Conservation (phyloP, 768 basidiomycete genomes). For the Rhizopogon sp. region DNA sequence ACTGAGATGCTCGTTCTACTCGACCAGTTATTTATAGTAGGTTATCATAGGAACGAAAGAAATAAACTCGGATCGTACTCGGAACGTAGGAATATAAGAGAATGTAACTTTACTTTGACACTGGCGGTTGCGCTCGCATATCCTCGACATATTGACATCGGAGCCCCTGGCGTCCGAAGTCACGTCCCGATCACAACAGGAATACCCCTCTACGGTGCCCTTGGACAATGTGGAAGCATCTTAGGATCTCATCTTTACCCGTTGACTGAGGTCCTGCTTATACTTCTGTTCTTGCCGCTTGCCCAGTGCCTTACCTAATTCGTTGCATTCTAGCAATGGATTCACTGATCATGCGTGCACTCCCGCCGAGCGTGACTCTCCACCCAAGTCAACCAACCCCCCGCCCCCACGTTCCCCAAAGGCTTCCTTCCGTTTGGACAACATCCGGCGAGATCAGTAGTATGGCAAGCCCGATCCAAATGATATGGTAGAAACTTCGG, state of each 20-base stretch:
- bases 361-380: not conserved
- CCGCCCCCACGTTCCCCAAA: constrained; percentile 14
- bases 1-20: too few relatives aligned
- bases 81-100: too few relatives aligned
- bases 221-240: constrained; percentile 38
- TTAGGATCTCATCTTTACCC: constrained; percentile 39
- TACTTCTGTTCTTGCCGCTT: constrained; percentile 16
- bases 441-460: constrained; percentile 44
- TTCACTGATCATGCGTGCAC: not conserved
- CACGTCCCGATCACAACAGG: too few relatives aligned
- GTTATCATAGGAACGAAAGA: too few relatives aligned
- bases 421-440: constrained; percentile 63
- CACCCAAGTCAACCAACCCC: not conserved
- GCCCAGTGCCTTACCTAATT: not conserved
- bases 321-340: not conserved
- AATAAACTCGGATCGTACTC: too few relatives aligned
- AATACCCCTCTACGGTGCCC: constrained; percentile 35
- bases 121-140: too few relatives aligned
- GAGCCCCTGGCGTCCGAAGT: too few relatives aligned
- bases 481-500: constrained; percentile 55
- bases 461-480: constrained; percentile 47
- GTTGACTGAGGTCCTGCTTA: constrained; percentile 33
- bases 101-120: too few relatives aligned
- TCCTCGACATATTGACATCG: too few relatives aligned
- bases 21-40: too few relatives aligned